phyloP scores from a whole-genome alignment of 305 asterid species.

The Nicotiana rustica region DNA sequence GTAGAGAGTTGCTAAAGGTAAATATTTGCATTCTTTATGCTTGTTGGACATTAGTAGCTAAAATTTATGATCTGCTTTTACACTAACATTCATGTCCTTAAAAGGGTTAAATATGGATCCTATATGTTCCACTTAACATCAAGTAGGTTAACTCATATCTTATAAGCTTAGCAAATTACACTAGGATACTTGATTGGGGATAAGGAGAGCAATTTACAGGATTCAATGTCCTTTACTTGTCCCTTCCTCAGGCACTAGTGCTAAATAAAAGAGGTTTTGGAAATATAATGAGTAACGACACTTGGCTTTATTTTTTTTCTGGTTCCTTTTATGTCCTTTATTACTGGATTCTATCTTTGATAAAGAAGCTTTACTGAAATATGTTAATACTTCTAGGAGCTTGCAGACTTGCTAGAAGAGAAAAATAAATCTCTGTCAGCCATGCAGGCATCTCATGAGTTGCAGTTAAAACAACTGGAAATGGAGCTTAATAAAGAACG shows the following conservation, averaged over 20 bases:
- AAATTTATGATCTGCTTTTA: constrained; percentile 29
- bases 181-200: constrained; percentile 26
- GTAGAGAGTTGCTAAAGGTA: background rate
- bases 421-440: constrained; percentile 62
- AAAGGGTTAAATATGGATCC: constrained; percentile 21
- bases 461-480: constrained; percentile 67
- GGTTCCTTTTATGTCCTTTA: background rate
- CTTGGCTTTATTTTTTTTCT: background rate
- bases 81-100: background rate
- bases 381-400: constrained; percentile 78
- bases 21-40: background rate
- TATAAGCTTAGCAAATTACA: constrained; percentile 2
- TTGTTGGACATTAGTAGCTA: constrained; percentile 15
- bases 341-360: constrained; percentile 34
- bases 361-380: constrained; percentile 54
- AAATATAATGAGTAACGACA: background rate
- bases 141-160: constrained; percentile 1
- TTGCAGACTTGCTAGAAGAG: constrained; percentile 72
- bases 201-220: constrained; percentile 16
- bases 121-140: constrained; percentile 16
- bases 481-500: constrained; percentile 79
- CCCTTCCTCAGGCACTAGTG: constrained; percentile 11
- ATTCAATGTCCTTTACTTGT: constrained; percentile 5
- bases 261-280: constrained; percentile 5
- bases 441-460: constrained; percentile 71